Evolutionary conservation across 73 alveolate genomes (phyloP).

Genomic region (Uronychia setigera): DNA sequence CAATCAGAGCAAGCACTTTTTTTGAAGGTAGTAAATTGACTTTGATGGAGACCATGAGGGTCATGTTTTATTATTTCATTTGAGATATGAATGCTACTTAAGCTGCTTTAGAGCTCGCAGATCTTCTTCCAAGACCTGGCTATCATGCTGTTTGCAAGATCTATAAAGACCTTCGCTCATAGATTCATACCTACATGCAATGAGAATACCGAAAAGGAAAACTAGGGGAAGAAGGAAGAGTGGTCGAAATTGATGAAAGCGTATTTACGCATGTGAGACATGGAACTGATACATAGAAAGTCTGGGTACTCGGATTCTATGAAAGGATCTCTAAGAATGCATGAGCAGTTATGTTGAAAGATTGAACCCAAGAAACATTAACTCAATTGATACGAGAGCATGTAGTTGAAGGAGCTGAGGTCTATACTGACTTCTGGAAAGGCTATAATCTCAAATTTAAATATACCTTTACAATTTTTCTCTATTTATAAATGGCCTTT

Average conservation of each 20-base stretch:
- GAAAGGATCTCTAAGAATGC: slow-evolving; percentile 30
- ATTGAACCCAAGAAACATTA: slow-evolving; percentile 10
- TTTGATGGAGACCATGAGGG: slow-evolving; percentile 32
- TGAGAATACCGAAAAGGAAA: slow-evolving; percentile 23
- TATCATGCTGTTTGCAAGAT: slow-evolving; percentile 13
- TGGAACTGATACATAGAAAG: slow-evolving; percentile 17
- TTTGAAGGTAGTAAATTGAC: slow-evolving; percentile 21
- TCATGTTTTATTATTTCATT: slow-evolving; percentile 10
- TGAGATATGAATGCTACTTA: slow-evolving; percentile 24
- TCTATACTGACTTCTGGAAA: slow-evolving; percentile 46
- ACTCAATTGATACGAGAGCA: slow-evolving; percentile 24
- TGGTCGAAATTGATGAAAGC: slow-evolving; percentile 44
- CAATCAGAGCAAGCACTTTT: slow-evolving; percentile 39
- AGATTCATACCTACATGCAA: slow-evolving; percentile 23
- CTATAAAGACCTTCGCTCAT: slow-evolving; percentile 11
- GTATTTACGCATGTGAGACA: slow-evolving; percentile 34
- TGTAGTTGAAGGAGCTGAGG: slow-evolving; percentile 37
- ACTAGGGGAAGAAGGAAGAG: slow-evolving; percentile 38
- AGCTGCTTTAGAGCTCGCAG: slow-evolving; percentile 32
- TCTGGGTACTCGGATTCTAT: slow-evolving; percentile 54
- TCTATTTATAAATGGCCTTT: slow-evolving; percentile 47
- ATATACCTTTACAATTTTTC: too few relatives aligned
- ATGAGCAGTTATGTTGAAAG: slow-evolving; percentile 31
- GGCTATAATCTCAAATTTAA: slow-evolving; percentile 26
- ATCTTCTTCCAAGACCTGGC: slow-evolving; percentile 5